Percentiles rank a stretch among this genome's conserved stretches.
Evolutionary conservation across 2,329 filamentous ascomycete species (phyloP).

Genomic region (Fonsecaea nubica): DNA sequence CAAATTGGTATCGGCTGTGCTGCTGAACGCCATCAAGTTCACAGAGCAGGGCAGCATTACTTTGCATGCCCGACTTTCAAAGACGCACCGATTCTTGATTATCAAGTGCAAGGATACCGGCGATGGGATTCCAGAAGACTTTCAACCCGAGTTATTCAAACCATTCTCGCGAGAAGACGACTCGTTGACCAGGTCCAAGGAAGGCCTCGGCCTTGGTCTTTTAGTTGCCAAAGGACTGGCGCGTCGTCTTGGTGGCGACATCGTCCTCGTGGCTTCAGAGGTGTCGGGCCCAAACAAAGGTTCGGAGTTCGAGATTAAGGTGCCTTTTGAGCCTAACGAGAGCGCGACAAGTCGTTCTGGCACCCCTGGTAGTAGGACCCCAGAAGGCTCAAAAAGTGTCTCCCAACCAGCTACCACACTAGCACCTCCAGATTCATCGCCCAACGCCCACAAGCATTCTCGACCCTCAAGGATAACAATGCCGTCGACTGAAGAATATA

Average conservation of each 20-base stretch:
- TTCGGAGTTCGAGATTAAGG: constrained; percentile 71
- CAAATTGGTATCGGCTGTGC: constrained; percentile 68
- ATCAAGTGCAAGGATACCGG: constrained; percentile 71
- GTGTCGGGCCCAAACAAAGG: constrained; percentile 67
- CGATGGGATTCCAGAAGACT: constrained; percentile 70
- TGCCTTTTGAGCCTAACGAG: constrained; percentile 63
- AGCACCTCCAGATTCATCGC: constrained; percentile 35
- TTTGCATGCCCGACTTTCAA: constrained; percentile 61
- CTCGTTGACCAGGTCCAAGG: constrained; percentile 69
- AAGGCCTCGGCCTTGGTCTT: constrained; percentile 72
- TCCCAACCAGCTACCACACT: constrained; percentile 18
- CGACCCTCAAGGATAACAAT: constrained; percentile 11
- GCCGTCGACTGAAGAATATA: constrained; percentile 3
- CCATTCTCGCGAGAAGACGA: constrained; percentile 73
- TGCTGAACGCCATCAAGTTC: constrained; percentile 73
- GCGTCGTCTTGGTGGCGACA: constrained; percentile 71
- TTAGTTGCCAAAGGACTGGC: constrained; percentile 75
- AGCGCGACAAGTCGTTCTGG: constrained; percentile 54
- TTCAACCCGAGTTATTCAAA: constrained; percentile 71
- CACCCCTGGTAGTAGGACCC: constrained; percentile 56
- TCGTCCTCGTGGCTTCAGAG: constrained; percentile 68
- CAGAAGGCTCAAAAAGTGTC: constrained; percentile 19
- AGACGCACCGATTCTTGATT: constrained; percentile 61
- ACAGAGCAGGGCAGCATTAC: constrained; percentile 69
- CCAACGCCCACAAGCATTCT: constrained; percentile 42